These are phyloP conservation scores for Kingdonia uniflora DNA, from an alignment of 164 flowering plant genomes.

Conservation along the genomic window DNA sequence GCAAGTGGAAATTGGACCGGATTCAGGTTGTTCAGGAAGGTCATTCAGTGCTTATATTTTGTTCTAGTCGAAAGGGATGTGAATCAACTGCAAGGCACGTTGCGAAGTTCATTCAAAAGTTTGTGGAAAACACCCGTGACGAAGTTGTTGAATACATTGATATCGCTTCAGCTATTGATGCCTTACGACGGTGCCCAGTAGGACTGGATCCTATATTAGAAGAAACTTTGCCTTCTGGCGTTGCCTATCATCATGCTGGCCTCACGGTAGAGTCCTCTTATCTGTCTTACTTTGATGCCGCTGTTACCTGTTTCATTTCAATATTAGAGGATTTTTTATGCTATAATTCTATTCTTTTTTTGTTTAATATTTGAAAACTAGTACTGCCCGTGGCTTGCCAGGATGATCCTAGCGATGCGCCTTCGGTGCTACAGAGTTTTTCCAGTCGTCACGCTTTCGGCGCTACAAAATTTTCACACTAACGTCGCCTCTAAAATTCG, in stretches of 20 bases:
- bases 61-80: constrained; percentile 95
- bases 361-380: too few relatives aligned
- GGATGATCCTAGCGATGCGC: too few relatives aligned
- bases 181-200: constrained; percentile 63
- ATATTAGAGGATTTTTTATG: too few relatives aligned
- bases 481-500: too few relatives aligned
- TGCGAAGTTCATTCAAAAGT: constrained; percentile 55
- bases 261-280: constrained; percentile 53
- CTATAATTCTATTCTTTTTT: too few relatives aligned
- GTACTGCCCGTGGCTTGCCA: too few relatives aligned
- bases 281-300: constrained; percentile 1
- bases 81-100: constrained; percentile 92
- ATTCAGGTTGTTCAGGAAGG: constrained; percentile 89
- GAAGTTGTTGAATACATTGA: constrained; percentile 41
- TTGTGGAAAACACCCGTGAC: constrained; percentile 24
- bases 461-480: too few relatives aligned
- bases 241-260: constrained; percentile 99
- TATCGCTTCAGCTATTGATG: constrained; percentile 66
- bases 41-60: constrained; percentile 85
- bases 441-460: too few relatives aligned
- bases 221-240: constrained; percentile 88
- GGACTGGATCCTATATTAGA: constrained; percentile 84
- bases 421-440: too few relatives aligned
- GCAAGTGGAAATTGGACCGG: constrained; percentile 1
- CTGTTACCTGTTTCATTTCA: constrained; percentile 7